A percentile compares a stretch with the other conserved stretches of the same genome.
These are phyloP conservation scores for Microstroma glucosiphilum DNA, from an alignment of 1,284 basidiomycete genomes.

Conservation along the genomic window DNA sequence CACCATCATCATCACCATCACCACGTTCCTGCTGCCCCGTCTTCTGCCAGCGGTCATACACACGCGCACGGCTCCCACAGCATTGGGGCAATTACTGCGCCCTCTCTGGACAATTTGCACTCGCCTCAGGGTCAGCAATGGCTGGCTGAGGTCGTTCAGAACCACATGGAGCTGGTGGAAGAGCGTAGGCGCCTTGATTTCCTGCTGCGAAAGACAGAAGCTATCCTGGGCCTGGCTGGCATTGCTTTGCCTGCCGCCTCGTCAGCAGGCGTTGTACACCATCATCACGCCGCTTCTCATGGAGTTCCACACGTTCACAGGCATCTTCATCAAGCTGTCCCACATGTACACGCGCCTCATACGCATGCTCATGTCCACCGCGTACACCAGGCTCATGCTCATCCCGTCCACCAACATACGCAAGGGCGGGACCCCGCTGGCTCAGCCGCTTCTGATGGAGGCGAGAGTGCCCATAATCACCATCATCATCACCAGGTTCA, in stretches of 20 bases:
- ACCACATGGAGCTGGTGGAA: constrained; percentile 35
- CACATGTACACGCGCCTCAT: constrained; percentile 4
- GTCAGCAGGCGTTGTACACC: background rate
- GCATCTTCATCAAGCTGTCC: constrained; percentile 8
- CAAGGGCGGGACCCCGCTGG: background rate
- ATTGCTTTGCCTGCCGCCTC: constrained; percentile 3
- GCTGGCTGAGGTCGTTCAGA: constrained; percentile 33
- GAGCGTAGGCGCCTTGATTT: constrained; percentile 37
- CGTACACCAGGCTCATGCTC: background rate
- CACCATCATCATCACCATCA: constrained; percentile 31
- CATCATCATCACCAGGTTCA: background rate
- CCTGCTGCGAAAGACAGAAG: constrained; percentile 35
- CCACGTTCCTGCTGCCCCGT: constrained; percentile 16
- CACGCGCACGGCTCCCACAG: background rate
- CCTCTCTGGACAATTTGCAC: background rate
- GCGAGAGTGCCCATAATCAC: background rate
- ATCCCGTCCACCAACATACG: background rate
- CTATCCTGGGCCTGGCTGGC: constrained; percentile 14
- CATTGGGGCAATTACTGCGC: background rate
- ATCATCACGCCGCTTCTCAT: background rate
- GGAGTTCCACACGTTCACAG: background rate
- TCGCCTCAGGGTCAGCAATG: constrained; percentile 9
- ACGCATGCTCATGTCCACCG: constrained; percentile 6
- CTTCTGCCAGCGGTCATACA: constrained; percentile 7
- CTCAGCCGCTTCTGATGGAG: background rate